phyloP scores from a whole-genome alignment of 1,139 yeast species.

The Kodamaea fungicola region DNA sequence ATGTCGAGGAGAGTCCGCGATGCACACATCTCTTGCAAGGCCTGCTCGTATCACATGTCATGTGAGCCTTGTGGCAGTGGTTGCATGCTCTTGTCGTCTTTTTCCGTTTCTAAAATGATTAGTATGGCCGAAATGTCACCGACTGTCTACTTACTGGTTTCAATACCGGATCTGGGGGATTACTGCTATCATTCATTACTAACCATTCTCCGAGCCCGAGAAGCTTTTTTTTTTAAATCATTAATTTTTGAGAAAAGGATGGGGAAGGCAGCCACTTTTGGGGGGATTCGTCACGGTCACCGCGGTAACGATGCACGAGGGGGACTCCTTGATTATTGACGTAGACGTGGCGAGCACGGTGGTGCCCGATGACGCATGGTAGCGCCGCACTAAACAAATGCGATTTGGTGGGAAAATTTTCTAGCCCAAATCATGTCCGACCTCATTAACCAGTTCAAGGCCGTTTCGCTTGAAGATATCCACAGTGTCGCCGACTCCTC shows the following conservation, averaged over 20 bases:
- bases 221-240: too few relatives aligned
- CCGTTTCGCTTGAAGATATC: slow-evolving; percentile 36
- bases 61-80: slow-evolving; percentile 82
- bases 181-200: too few relatives aligned
- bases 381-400: neutral
- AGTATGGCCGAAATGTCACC: slow-evolving; percentile 8
- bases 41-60: slow-evolving; percentile 76
- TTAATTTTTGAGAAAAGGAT: too few relatives aligned
- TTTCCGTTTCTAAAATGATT: slow-evolving; percentile 29
- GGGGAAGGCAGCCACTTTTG: too few relatives aligned
- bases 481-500: slow-evolving; percentile 22
- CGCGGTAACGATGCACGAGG: too few relatives aligned
- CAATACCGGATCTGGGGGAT: neutral
- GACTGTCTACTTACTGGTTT: neutral
- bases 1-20: slow-evolving; percentile 65
- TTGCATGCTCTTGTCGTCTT: slow-evolving; percentile 82
- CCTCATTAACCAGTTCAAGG: slow-evolving; percentile 36
- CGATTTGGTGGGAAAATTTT: slow-evolving; percentile 3
- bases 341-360: too few relatives aligned
- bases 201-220: too few relatives aligned
- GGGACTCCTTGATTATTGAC: too few relatives aligned
- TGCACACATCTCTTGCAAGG: slow-evolving; percentile 82
- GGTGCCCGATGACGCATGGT: neutral
- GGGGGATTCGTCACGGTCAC: too few relatives aligned
- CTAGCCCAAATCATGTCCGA: slow-evolving; percentile 34